phyloP scores from a whole-genome alignment of 2,329 filamentous ascomycete genomes.

The Aspergillus fijiensis region DNA sequence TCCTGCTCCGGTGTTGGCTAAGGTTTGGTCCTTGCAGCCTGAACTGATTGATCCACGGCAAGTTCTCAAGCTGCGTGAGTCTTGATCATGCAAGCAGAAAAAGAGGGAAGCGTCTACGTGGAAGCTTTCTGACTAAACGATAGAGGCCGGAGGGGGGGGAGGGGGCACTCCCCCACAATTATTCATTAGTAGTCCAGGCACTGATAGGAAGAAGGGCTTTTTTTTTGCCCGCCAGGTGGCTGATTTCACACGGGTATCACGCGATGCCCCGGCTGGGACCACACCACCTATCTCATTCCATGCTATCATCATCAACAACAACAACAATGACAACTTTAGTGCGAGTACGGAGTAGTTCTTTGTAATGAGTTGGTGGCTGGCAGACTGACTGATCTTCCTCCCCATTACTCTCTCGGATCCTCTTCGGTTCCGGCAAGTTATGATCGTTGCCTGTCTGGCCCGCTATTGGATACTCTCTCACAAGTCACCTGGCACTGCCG shows the following conservation, averaged over 20 bases:
- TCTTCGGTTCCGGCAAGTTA: background rate
- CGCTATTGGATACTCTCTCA: background rate
- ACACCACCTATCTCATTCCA: background rate
- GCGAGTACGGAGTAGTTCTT: too few species aligned
- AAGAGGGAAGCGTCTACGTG: background rate
- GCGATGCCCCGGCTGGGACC: conserved; percentile 3
- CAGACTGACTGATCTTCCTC: background rate
- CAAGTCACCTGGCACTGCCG: background rate
- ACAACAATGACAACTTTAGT: background rate
- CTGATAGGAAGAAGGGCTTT: background rate
- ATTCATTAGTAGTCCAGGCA: background rate
- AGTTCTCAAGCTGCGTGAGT: conserved; percentile 7
- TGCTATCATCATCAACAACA: background rate
- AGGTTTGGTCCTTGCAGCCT: conserved; percentile 29
- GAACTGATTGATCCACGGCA: background rate
- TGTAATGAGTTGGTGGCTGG: too few species aligned
- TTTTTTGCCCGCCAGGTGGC: conserved; percentile 1
- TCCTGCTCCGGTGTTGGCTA: conserved; percentile 24
- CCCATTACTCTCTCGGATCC: background rate
- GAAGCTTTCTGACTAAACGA: conserved; percentile 4
- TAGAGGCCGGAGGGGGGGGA: too few species aligned
- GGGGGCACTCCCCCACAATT: background rate
- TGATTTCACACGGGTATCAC: conserved; percentile 3
- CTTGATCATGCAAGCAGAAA: conserved; percentile 9
- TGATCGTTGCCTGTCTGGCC: too few species aligned